Base-by-base conservation (phyloP, 2,329 filamentous ascomycete genomes). In the Cadophora malorum region DNA sequence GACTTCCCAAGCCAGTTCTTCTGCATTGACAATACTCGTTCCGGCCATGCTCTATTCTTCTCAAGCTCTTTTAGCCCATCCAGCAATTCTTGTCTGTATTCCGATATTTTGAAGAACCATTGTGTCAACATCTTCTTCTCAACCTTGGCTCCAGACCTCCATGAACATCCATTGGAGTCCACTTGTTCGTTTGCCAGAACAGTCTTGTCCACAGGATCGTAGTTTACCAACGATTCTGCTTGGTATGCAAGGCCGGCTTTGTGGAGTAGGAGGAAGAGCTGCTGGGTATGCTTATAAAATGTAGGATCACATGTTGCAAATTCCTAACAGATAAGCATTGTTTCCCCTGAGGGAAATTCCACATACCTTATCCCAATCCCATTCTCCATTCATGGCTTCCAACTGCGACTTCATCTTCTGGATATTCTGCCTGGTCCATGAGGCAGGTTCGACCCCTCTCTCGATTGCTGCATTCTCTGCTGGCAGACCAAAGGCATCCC, bases 181-280 rank as follows among this genome's bases (percentile, higher is more conserved):
- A 97, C 93, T 80, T 97, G 94, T 79, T 97, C 94, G 77, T 97
- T 97, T 12, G 94, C 94, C 68, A 97, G 83, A 19, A 97, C 94
- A 0, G 94, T 97, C 77, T 91, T 90, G 77, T 97, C 94, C 33
- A 97, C 86, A 1, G 94, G 94, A 73, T 97, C 94, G 81, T 92
- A 97, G 79, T 97, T 97, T 74, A 97, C 94, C 70, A 94, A 81
- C 23, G 93, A 92, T 74, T 96, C 90, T 41, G 88, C 89, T 77
- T 94, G 93, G 78, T 96, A 96, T 63, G 93, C 94, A 21, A 97
- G 83, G 0, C 91, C 91, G 68, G 87, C 86, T 72, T 91, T 83
- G 77, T 91, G 85, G 5, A 97, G 84, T 80, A 91, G 88, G 67
- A 96, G 83, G 77, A 97, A 97, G 71, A 97, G 87, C 74, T 87